Evolutionary conservation across 2,329 filamentous ascomycete genomes (phyloP).

Genomic region (Xylariomycetidae sp.): DNA sequence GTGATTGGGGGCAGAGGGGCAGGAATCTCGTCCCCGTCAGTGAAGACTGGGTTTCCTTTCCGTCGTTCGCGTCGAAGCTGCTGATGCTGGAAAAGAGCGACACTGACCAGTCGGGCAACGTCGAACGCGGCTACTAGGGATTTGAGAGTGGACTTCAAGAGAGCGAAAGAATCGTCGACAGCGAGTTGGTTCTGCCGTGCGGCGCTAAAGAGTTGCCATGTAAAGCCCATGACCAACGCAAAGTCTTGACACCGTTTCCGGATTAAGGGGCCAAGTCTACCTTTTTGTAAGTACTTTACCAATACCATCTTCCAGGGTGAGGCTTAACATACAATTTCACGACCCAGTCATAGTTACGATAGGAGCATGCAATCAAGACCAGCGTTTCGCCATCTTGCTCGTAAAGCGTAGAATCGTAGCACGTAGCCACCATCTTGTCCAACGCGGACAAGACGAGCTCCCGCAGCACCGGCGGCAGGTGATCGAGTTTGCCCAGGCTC

Average conservation of each 20-base stretch:
- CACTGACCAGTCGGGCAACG: too few species aligned
- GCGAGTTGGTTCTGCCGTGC: too few species aligned
- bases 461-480: not conserved
- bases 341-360: slow-evolving; percentile 7
- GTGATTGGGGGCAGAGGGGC: slow-evolving; percentile 7
- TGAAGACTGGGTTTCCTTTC: too few species aligned
- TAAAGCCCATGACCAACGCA: slow-evolving; percentile 7
- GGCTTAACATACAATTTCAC: slow-evolving; percentile 4
- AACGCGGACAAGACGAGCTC: not conserved
- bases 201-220: too few species aligned
- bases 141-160: too few species aligned
- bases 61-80: too few species aligned
- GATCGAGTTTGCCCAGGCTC: slow-evolving; percentile 1
- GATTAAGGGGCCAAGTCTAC: slow-evolving; percentile 6
- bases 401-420: slow-evolving; percentile 3
- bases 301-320: not conserved
- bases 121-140: too few species aligned
- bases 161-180: too few species aligned
- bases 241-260: slow-evolving; percentile 1
- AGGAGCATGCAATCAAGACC: slow-evolving; percentile 6
- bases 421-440: slow-evolving; percentile 6
- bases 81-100: too few species aligned
- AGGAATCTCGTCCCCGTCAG: too few species aligned
- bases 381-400: slow-evolving; percentile 10
- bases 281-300: slow-evolving; percentile 2